Evolutionary conservation across 495 filamentous ascomycete species (phyloP).

Genomic region (Pyrenula aspistea): DNA sequence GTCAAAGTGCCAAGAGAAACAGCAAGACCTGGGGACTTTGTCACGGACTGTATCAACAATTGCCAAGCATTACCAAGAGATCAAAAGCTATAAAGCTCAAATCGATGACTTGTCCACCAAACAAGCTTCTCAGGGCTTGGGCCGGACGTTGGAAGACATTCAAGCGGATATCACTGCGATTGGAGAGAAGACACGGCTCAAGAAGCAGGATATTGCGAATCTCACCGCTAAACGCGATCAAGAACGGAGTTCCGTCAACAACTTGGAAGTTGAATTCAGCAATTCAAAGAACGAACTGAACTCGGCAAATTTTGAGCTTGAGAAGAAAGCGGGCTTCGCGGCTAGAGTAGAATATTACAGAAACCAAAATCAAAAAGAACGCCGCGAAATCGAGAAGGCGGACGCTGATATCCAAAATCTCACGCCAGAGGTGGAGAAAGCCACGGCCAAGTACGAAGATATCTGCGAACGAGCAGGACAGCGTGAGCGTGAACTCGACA

Average conservation of each 20-base stretch:
- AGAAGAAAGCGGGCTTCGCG: constrained; percentile 58
- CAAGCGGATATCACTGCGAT: constrained; percentile 58
- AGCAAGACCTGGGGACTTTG: constrained; percentile 63
- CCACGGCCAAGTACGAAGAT: constrained; percentile 63
- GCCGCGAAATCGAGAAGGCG: constrained; percentile 48
- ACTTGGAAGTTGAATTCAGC: constrained; percentile 58
- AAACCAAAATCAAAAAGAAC: constrained; percentile 52
- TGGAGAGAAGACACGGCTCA: constrained; percentile 51
- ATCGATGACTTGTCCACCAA: constrained; percentile 59
- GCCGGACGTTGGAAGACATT: constrained; percentile 69
- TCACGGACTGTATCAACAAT: constrained; percentile 67
- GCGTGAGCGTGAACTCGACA: constrained; percentile 62
- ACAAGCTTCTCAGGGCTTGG: constrained; percentile 49
- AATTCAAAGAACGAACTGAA: constrained; percentile 58
- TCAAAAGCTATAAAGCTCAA: constrained; percentile 53
- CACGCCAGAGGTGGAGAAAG: constrained; percentile 59
- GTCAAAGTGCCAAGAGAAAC: constrained; percentile 47
- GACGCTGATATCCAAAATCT: constrained; percentile 61
- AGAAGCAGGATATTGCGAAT: constrained; percentile 50
- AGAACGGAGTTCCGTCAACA: constrained; percentile 49
- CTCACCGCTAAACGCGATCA: constrained; percentile 59
- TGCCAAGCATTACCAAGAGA: constrained; percentile 55
- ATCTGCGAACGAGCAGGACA: constrained; percentile 55
- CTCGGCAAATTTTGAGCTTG: constrained; percentile 58
- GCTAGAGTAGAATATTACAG: constrained; percentile 61